A percentile compares a stretch with the other conserved stretches of the same genome.
These are phyloP conservation scores for Rubus idaeus DNA, from an alignment of 306 rosid species.

Conservation along the genomic window DNA sequence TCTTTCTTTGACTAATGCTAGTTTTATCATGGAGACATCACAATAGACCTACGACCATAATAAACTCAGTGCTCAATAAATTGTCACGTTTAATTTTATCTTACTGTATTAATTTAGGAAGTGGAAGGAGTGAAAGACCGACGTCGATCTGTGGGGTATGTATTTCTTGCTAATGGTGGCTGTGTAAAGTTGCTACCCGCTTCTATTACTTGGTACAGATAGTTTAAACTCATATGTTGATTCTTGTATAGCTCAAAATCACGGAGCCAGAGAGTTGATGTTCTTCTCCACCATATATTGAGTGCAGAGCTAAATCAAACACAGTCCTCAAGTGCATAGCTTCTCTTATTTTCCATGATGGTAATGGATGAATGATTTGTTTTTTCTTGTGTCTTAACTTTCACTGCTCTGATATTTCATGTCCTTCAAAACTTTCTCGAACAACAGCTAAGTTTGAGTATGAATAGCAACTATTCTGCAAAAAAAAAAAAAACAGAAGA, in stretches of 20 bases:
- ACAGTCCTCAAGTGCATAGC: slow-evolving; percentile 43
- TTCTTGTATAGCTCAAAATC: slow-evolving; percentile 69
- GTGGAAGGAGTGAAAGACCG: slow-evolving; percentile 40
- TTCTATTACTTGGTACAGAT: slow-evolving; percentile 15
- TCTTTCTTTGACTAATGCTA: background rate
- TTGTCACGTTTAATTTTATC: slow-evolving; percentile 3
- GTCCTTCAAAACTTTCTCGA: background rate
- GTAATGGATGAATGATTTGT: background rate
- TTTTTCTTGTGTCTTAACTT: background rate
- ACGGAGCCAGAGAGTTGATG: slow-evolving; percentile 78
- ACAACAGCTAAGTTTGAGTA: background rate
- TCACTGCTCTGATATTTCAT: background rate
- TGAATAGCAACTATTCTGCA: background rate
- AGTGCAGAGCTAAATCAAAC: slow-evolving; percentile 69
- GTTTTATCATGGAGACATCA: background rate
- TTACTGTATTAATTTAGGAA: slow-evolving; percentile 46
- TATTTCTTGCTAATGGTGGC: slow-evolving; percentile 12
- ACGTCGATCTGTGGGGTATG: slow-evolving; percentile 68
- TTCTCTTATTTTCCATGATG: slow-evolving; percentile 5
- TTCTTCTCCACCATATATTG: slow-evolving; percentile 95
- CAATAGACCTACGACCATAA: background rate
- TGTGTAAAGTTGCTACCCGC: slow-evolving; percentile 9
- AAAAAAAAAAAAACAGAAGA: background rate
- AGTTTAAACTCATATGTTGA: slow-evolving; percentile 18
- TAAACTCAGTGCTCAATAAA: background rate